phyloP scores from a whole-genome alignment of 2,329 filamentous ascomycete species.

The Alternaria brassicicola region DNA sequence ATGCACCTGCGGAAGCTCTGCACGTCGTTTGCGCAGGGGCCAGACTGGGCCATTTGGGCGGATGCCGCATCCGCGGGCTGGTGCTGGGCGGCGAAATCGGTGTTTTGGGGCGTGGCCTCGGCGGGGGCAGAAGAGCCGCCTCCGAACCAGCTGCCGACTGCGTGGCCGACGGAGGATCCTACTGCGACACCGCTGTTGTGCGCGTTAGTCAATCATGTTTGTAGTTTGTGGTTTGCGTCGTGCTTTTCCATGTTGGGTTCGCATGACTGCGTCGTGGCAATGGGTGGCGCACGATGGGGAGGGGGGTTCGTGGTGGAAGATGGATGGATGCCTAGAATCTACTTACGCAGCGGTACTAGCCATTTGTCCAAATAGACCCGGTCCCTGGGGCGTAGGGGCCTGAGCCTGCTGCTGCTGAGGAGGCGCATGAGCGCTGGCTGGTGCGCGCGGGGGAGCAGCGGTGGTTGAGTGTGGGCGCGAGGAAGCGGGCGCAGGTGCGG shows the following conservation, averaged over 20 bases:
- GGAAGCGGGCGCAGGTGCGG: conserved; percentile 52
- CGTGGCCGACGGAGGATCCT: conserved; percentile 93
- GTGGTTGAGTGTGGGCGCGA: conserved; percentile 70
- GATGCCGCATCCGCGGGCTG: conserved; percentile 44
- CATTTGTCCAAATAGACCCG: conserved; percentile 95
- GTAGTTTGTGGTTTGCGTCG: background rate
- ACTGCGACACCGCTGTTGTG: conserved; percentile 84
- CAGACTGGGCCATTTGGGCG: conserved; percentile 45
- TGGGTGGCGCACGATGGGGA: background rate
- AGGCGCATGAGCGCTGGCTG: conserved; percentile 53
- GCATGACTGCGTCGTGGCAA: background rate
- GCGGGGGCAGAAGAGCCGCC: conserved; percentile 69
- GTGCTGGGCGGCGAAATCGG: conserved; percentile 36
- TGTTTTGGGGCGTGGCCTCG: conserved; percentile 50
- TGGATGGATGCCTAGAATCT: background rate
- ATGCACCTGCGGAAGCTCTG: conserved; percentile 92
- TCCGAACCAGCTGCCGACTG: conserved; percentile 85
- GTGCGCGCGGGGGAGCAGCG: conserved; percentile 48
- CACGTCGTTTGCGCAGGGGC: conserved; percentile 74
- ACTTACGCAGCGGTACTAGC: conserved; percentile 96
- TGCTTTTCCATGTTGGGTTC: background rate
- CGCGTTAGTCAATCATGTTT: background rate
- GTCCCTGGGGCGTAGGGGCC: conserved; percentile 64
- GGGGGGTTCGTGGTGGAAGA: background rate
- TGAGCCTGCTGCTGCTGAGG: conserved; percentile 54